Base-by-base conservation (phyloP, 2,329 filamentous ascomycete species). In the Nemania sp. region DNA sequence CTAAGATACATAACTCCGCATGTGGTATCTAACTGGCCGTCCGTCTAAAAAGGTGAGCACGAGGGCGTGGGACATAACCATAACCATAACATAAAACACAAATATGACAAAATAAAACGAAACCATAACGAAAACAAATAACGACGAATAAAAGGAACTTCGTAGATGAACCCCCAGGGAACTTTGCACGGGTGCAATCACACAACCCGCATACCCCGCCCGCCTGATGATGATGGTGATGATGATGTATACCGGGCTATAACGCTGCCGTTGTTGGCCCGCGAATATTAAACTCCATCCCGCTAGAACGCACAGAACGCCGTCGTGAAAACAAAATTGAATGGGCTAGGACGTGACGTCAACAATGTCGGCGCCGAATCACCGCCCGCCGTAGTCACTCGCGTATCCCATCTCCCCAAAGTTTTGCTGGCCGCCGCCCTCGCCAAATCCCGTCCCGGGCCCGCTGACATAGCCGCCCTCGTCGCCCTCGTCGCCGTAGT, bases 401-500 rank as follows among this genome's bases (percentile, higher is more conserved):
- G 77, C 75, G 63, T 84, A 83, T 18, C 80, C 81, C 51, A 84
- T 79, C 39, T 84, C 82, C 15, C 80, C 80, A 69, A 81, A 87
- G 59, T 79, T 80, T 66, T 85, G 83, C 25, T 74, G 74, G 78
- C 86, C 79, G 9, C 82, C 79, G 1, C 82, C 82, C n/a, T 83
- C 81, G 11, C 83, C 83, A 59, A 81, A 87, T 0, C 83, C 83
- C 3, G 82, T 86, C 34, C 85, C 86, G 1, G 86, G 84, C 1
- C 83, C 83, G 57, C 84, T 87, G 40, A 88, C 81, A 67, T 89
- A 89, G 18, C 89, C 87, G 53, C 83, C 82, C 60, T 92, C 86
- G 54, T 92, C 90, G 13, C 85, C 88, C 47, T 90, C 88, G 59
- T 90, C 88, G 59, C 89, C 89, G 65, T 88, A 90, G 71, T 93